These are phyloP conservation scores for Raphanus hybrid DNA, from an alignment of 441 rosid species.

Conservation along the genomic window DNA sequence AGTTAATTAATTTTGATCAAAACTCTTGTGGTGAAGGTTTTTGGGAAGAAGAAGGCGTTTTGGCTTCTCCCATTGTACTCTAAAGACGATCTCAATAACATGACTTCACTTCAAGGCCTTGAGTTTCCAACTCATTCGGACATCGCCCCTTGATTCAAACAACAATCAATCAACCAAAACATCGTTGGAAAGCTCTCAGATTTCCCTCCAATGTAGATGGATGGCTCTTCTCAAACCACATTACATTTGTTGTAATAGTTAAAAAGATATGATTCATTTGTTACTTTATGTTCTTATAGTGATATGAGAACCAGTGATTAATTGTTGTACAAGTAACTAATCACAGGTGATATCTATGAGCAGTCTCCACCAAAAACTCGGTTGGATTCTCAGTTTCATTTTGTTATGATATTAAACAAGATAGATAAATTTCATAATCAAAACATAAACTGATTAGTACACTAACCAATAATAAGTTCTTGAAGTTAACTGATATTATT, in stretches of 20 bases:
- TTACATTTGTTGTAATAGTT: constrained; percentile 26
- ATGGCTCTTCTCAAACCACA: background rate
- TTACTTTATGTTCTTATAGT: background rate
- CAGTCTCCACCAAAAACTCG: too few species aligned
- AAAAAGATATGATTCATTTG: constrained; percentile 7
- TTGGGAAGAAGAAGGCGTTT: constrained; percentile 70
- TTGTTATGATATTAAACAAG: too few species aligned
- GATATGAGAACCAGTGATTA: background rate
- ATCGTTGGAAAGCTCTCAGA: background rate
- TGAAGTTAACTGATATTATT: constrained; percentile 4
- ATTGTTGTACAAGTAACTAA: background rate
- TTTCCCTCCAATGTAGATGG: constrained; percentile 8
- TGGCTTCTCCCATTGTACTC: constrained; percentile 83
- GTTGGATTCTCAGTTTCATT: too few species aligned
- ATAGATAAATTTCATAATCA: too few species aligned
- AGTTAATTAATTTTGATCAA: background rate
- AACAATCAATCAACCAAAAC: background rate
- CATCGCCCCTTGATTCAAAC: constrained; percentile 48
- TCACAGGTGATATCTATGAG: background rate
- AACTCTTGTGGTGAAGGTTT: constrained; percentile 56
- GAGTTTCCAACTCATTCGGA: constrained; percentile 75
- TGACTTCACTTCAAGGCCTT: constrained; percentile 72
- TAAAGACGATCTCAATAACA: constrained; percentile 66
- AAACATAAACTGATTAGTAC: background rate
- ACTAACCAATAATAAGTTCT: background rate